Base-by-base conservation (phyloP, 208 protist genomes). In the Crithidia acanthocephali region DNA sequence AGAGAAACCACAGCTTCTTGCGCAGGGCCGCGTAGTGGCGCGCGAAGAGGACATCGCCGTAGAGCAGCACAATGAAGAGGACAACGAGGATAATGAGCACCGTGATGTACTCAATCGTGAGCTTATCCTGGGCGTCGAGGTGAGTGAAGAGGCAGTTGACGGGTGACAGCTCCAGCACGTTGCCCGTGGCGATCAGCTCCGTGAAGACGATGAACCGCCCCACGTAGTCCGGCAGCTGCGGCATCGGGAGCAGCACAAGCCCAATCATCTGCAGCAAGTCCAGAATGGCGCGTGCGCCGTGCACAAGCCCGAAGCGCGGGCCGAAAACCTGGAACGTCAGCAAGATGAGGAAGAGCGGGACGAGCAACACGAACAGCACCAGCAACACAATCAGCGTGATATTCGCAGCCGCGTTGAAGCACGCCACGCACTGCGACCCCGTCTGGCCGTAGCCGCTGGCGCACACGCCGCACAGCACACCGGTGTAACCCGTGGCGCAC, bases 401-500 rank as follows among this genome's bases (percentile, higher is more conserved):
- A 53, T 79, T 83, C 15, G 62, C 73, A 0, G 61, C 77, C 15
- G 37, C 25, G 25, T 64, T 75, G 59, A 74, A 83, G 67, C 77
- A 87, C 28, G 22, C 27, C 15, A 68, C 64, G 56, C 81, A 87
- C 25, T 81, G 57, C n/a, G 53, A 27, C 32, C 62, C 73, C 2
- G 69, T 69, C 20, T 56, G 57, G 23, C 83, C 78, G 60, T 84
- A 84, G 16, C 79, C 83, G 23, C 4, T 32, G 25, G 20, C 59
- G 63, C 83, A 87, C 55, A 64, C 50, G 22, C 48, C 58, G 53
- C 83, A 87, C 33, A 81, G 57, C 4, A 72, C 37, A 4, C 83
- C 83, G 11, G 68, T 80, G 66, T 87, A 84, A 57, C 83, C 78
- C 23, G 33, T 56, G 3, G 42, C 35, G 52, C 83, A 87, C 27